Evolutionary conservation across 202 grass and related monocot species (phyloP).

Genomic region (Alloteropsis angusta): DNA sequence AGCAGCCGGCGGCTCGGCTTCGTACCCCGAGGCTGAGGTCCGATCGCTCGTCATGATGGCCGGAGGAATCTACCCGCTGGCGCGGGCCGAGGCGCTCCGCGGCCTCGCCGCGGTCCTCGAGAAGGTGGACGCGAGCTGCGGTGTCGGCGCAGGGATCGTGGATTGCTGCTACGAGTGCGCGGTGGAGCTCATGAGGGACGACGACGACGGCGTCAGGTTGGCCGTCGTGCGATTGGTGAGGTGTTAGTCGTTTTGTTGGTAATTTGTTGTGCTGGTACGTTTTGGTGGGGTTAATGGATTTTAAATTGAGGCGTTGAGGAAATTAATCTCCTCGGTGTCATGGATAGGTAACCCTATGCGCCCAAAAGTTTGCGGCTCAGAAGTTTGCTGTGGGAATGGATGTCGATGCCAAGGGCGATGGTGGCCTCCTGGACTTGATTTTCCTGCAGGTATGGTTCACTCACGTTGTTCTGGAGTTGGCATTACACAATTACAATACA

Average conservation of each 20-base stretch:
- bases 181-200: constrained; percentile 45
- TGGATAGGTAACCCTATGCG: constrained; percentile 55
- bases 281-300: neutral
- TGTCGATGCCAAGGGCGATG: neutral
- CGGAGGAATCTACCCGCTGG: constrained; percentile 53
- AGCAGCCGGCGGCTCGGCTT: neutral
- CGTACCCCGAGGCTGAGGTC: constrained; percentile 13
- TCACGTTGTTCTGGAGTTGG: neutral
- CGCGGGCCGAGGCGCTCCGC: constrained; percentile 40
- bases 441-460: constrained; percentile 58
- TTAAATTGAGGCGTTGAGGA: neutral
- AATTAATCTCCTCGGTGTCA: neutral
- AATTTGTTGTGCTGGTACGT: neutral
- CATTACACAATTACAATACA: neutral
- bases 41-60: constrained; percentile 42
- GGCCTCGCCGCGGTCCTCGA: constrained; percentile 40
- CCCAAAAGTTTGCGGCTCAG: constrained; percentile 36
- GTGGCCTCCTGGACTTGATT: constrained; percentile 44
- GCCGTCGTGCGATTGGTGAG: constrained; percentile 64
- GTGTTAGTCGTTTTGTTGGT: neutral
- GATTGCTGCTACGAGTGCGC: constrained; percentile 41
- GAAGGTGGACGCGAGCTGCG: constrained; percentile 19
- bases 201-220: constrained; percentile 52
- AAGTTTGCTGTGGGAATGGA: constrained; percentile 35
- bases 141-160: neutral